These are phyloP conservation scores for Emydomyces testavorans DNA, from an alignment of 2,329 filamentous ascomycete genomes.

Conservation along the genomic window DNA sequence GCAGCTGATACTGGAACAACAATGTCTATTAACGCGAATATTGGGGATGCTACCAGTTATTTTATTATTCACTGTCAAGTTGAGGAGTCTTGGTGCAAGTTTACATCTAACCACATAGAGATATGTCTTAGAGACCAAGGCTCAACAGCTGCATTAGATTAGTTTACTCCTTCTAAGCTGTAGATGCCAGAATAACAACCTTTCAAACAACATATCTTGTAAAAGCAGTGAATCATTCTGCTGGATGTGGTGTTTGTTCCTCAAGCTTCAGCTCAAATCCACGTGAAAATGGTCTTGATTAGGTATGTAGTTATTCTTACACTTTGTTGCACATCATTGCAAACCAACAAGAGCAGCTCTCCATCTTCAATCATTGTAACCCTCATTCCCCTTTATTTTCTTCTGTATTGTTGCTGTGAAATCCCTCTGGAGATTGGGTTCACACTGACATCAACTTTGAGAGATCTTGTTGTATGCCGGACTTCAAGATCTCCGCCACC, in stretches of 20 bases:
- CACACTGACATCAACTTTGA: too few relatives aligned
- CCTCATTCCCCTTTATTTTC: background rate
- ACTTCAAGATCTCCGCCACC: conserved; percentile 88
- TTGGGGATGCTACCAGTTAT: too few relatives aligned
- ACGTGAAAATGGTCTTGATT: background rate
- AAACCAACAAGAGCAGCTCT: background rate
- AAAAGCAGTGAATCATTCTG: background rate
- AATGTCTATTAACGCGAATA: too few relatives aligned
- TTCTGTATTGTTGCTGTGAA: too few relatives aligned
- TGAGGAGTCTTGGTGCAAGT: too few relatives aligned
- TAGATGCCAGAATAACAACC: background rate
- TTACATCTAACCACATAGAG: too few relatives aligned
- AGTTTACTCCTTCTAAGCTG: background rate
- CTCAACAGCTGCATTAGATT: too few relatives aligned
- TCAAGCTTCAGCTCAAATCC: background rate
- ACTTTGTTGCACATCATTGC: background rate
- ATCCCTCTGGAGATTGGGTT: too few relatives aligned
- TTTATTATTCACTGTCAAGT: too few relatives aligned
- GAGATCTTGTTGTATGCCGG: conserved; percentile 46
- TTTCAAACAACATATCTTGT: background rate
- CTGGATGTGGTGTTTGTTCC: background rate
- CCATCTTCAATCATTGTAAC: background rate
- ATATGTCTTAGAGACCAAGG: too few relatives aligned
- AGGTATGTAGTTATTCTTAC: too few relatives aligned
- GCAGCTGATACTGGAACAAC: too few relatives aligned